Base-by-base conservation (phyloP, 176 grass and related monocot genomes). In the Otatea glauca region DNA sequence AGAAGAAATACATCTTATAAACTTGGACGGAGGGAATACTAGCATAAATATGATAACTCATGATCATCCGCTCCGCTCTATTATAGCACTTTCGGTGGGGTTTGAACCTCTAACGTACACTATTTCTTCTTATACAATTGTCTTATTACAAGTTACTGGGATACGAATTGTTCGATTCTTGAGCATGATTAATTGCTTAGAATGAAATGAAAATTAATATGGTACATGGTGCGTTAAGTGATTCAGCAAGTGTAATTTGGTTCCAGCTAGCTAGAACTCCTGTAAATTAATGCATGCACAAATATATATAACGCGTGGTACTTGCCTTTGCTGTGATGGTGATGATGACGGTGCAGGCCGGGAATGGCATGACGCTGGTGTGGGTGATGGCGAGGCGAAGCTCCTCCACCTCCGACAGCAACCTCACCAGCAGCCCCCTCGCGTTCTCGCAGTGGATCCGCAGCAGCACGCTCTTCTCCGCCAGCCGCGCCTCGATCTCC, bases 251-350 rank as follows among this genome's bases (percentile, higher is more conserved):
- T 67, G 77, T 29, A 51, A 29, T 63, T 14, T 17, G 14, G 34
- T 14, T 34, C 13, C 62, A 65, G 27, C 13, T 34, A 32, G 13
- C 61, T 55, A 55, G 51, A 5, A 23, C 58, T 12, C 23, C 1
- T 32, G 62, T 65, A 34, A 64, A 42, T 9, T 7, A 42, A 34
- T 15, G 62, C 27, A 32, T 16, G 59, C 25, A 54, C 9, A 60
- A 24, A 24, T 12, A 60, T 9, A 34, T 2, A 2, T 37, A 1
- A 24, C 10, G 51, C 16, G 34, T 3, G 48, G 14, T 34, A 73
- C 91, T 97, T 88, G 85, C 94, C 89, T 97, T 81, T 16, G 89
- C 92, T 6, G 83, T 88, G 73, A 97, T 65, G 37, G 92, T 97
- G 75, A 97, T 90, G 55, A 92, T 84, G 76, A 78, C 84, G 62